These are phyloP conservation scores for Bipolaris bicolor DNA, from an alignment of 2,329 filamentous ascomycete species.

Conservation along the genomic window DNA sequence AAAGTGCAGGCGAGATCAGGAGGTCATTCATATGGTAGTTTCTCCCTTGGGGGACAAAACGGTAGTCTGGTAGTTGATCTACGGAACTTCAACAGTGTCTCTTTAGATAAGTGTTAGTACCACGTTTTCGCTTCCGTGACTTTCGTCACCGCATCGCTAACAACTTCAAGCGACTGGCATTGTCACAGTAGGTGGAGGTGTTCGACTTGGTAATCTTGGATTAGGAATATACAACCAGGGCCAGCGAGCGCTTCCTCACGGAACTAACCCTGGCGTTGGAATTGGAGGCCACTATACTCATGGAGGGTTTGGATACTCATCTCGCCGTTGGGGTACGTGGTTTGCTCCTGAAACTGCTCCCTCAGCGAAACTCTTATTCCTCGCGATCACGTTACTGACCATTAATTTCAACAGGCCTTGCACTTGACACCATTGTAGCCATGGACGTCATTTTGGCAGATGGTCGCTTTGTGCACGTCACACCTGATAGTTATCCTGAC, in stretches of 20 bases:
- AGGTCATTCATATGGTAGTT: constrained; percentile 64
- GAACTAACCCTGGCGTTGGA: constrained; percentile 54
- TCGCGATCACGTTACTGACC: background rate
- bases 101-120: constrained; percentile 48
- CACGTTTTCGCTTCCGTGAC: constrained; percentile 39
- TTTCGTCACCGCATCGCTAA: background rate
- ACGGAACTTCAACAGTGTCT: constrained; percentile 33
- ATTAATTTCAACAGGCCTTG: background rate
- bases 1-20: constrained; percentile 65
- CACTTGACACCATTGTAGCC: constrained; percentile 7
- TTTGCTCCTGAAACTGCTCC: background rate
- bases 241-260: constrained; percentile 53
- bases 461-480: background rate
- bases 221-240: constrained; percentile 29
- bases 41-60: constrained; percentile 53
- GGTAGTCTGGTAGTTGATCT: constrained; percentile 47
- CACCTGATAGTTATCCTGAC: background rate
- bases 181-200: constrained; percentile 54
- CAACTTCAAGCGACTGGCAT: constrained; percentile 37
- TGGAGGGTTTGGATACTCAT: constrained; percentile 34
- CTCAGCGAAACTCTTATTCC: background rate
- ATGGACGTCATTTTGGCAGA: constrained; percentile 8
- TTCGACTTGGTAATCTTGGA: constrained; percentile 50
- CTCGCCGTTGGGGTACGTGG: constrained; percentile 27
- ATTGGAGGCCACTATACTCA: constrained; percentile 36